Conservation (phyloP, 768 basidiomycete species). For the Sistotremastrum suecicum region DNA sequence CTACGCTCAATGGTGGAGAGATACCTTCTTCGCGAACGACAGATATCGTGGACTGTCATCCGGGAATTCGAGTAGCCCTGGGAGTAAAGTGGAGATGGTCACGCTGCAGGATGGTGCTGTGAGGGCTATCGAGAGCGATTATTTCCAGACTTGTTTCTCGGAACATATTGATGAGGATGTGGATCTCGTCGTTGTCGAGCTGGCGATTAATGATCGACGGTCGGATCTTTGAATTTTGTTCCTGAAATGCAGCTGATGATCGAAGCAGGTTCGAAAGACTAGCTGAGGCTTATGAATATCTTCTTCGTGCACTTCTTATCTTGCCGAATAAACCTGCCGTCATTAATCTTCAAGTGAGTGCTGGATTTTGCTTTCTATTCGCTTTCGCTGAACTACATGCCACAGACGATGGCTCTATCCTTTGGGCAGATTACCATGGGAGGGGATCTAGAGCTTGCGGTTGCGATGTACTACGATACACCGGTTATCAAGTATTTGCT, state of each 20-base stretch:
- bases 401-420: not conserved
- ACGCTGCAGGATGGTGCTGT: not conserved
- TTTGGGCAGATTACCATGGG: not conserved
- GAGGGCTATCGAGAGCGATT: constrained; percentile 16
- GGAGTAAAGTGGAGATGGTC: not conserved
- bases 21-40: not conserved
- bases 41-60: no score
- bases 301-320: constrained; percentile 16
- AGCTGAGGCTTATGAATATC: constrained; percentile 20
- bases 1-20: not conserved
- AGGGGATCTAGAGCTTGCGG: constrained; percentile 7
- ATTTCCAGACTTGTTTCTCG: constrained; percentile 19
- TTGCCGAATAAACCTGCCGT: constrained; percentile 16
- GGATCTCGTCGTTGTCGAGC: constrained; percentile 18
- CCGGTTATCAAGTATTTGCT: constrained; percentile 10
- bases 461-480: constrained; percentile 18
- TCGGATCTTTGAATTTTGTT: not conserved
- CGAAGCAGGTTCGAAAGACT: not conserved
- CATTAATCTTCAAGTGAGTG: constrained; percentile 11
- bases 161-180: constrained; percentile 16
- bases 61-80: no score
- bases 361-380: not conserved
- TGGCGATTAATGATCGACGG: constrained; percentile 18
- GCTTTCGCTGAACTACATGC: not conserved
- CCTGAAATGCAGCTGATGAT: not conserved